Evolutionary conservation across 2,329 filamentous ascomycete genomes (phyloP).

Genomic region (Diaporthe capsici): DNA sequence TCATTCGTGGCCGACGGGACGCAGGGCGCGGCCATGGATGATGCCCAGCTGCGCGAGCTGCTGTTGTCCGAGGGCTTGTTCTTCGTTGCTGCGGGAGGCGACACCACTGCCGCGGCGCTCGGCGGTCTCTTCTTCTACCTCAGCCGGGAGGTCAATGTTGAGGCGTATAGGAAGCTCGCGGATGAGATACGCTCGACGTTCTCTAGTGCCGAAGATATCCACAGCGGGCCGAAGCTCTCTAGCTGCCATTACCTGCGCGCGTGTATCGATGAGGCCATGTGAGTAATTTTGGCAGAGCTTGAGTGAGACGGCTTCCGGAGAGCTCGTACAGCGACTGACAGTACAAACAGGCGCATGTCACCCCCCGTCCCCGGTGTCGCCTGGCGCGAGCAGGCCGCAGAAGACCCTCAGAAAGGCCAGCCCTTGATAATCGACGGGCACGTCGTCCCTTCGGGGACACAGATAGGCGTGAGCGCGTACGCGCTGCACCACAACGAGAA

Average conservation of each 20-base stretch:
- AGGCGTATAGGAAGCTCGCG: slow-evolving; percentile 7
- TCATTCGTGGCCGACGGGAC: background rate
- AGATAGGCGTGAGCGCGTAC: slow-evolving; percentile 57
- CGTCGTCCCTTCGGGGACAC: slow-evolving; percentile 29
- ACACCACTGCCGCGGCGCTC: background rate
- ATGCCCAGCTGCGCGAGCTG: background rate
- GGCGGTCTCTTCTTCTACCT: slow-evolving; percentile 21
- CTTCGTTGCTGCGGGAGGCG: background rate
- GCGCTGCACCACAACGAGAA: slow-evolving; percentile 57
- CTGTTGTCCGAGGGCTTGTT: background rate
- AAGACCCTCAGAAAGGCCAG: background rate
- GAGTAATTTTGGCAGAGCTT: background rate
- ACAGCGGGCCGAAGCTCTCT: background rate
- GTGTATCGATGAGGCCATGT: slow-evolving; percentile 25
- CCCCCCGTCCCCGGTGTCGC: background rate
- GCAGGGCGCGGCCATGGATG: background rate
- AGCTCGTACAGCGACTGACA: background rate
- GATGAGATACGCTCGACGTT: slow-evolving; percentile 1
- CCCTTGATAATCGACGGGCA: slow-evolving; percentile 22
- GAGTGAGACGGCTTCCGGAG: background rate
- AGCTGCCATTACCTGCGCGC: slow-evolving; percentile 11
- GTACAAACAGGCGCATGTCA: background rate
- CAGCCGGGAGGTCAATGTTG: background rate
- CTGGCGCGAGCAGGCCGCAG: slow-evolving; percentile 15
- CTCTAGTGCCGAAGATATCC: background rate